Base-by-base conservation (phyloP, 805 yeast genomes). In the Kuraishia cidri region DNA sequence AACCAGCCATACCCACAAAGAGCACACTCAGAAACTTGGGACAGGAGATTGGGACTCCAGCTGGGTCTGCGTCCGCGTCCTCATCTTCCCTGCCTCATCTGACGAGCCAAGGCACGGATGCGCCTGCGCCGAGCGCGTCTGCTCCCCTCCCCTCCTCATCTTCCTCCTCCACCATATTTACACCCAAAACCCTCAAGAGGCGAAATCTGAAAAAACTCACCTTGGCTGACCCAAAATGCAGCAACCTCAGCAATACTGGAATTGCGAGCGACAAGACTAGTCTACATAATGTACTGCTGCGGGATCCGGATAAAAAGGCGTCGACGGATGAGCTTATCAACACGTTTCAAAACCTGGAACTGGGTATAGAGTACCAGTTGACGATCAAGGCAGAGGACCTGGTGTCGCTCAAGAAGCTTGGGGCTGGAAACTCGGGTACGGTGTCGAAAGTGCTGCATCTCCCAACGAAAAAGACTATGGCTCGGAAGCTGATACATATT, bases 401-500 rank as follows among this genome's bases (percentile, higher is more conserved):
- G 17, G 72, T 87, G 11, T 73, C 77, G 22, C 53, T 92, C 33
- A 77, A 84, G 38, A 77, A 76, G 39, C 64, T 92, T 32, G 99
- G 99, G 7, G 70, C 85, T 19, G 99, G 99, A 9, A 88, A 85
- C 51, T 86, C 95, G 9, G 99, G 99, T 2, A 77, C 86, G 2
- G 99, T 92, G 3, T 64, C 81, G 29, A 86, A 88, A 49, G 94
- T 87, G 9, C 59, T 86, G 33, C 97, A 92, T 55, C 69, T 84
- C 4, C 96, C 97, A 8, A 78, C 90, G 7, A 85, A 87, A 40
- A 79, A 77, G 37, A 72, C 80, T 20, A 83, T 92, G 86, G 97
- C 98, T 11, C 77, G 84, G 43, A 92, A 92, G 50, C 75, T 76
- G 29, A 85, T 92, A 21, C 87, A 80, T 40, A 73, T 92, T 18